Percentiles rank a stretch among this genome's conserved stretches.
phyloP scores from a whole-genome alignment of 2,329 filamentous ascomycete species.

The Aureobasidium sp. region DNA sequence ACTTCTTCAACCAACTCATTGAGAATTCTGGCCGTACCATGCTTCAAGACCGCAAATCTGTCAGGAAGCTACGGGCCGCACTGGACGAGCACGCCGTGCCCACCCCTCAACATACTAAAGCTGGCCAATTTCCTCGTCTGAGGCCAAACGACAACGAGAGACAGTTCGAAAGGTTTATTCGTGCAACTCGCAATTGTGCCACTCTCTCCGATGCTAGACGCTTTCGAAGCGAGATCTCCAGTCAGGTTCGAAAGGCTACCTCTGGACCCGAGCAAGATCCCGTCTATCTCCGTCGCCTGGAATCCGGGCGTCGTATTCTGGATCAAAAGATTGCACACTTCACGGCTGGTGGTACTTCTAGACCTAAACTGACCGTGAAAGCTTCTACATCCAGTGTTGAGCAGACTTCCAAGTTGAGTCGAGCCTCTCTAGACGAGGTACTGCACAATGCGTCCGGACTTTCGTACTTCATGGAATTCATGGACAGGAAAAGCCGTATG shows the following conservation, averaged over 20 bases:
- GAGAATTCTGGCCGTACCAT: conserved; percentile 67
- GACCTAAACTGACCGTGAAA: conserved; percentile 30
- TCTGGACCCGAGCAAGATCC: conserved; percentile 71
- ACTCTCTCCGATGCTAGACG: conserved; percentile 88
- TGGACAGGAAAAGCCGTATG: conserved; percentile 86
- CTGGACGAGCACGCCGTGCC: conserved; percentile 88
- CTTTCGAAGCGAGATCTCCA: conserved; percentile 85
- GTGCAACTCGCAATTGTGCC: conserved; percentile 76
- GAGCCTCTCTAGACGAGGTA: conserved; percentile 72
- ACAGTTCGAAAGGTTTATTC: conserved; percentile 88
- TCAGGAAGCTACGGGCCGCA: conserved; percentile 81
- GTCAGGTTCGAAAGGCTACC: conserved; percentile 74
- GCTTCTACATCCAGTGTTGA: conserved; percentile 23
- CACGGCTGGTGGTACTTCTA: conserved; percentile 52
- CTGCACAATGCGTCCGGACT: conserved; percentile 81
- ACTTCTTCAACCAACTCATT: conserved; percentile 96
- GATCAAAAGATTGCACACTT: conserved; percentile 84
- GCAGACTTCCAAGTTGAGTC: conserved; percentile 55
- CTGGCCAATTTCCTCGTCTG: conserved; percentile 70
- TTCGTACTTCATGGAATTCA: conserved; percentile 99
- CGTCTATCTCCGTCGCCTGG: conserved; percentile 77
- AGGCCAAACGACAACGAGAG: conserved; percentile 75
- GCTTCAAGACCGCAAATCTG: conserved; percentile 90
- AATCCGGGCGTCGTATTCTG: conserved; percentile 82
- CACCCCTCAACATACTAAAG: conserved; percentile 55